Base-by-base conservation (phyloP, 495 filamentous ascomycete species). In the Penicillium atrosanguineum region DNA sequence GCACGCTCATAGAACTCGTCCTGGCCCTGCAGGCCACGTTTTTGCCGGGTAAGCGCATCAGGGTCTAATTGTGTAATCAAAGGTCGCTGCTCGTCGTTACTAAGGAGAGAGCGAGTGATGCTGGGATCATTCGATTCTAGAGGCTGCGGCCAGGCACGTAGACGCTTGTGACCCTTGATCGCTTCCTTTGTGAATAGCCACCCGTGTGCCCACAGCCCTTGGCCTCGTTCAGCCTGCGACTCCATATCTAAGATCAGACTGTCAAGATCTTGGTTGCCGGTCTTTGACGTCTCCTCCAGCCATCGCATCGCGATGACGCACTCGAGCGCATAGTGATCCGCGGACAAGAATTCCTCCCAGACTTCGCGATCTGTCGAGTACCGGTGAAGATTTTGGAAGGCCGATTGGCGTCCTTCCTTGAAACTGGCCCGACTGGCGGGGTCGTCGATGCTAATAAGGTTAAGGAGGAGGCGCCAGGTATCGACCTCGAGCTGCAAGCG, bases 51-150 rank as follows among this genome's bases (percentile, higher is more conserved):
- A 14, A 85, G 76, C 6, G 92, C 89, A 79, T 99, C 94, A 6
- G 95, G 95, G 56, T 99, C 94, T 21, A 99, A 76, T 62, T 96
- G 89, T n/a, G 90, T 95, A 41, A 97, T 79, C 4, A 96, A 62
- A 6, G 81, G 64, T 65, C 83, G 79, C 37, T 84, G 83, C 29
- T 78, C 74, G 25, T 84, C 82, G 4, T 79, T 72, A 44, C 74
- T 80, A 38, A 81, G 65, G 48, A 84, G 77, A 29, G 79, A 77
- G 49, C 78, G 75, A 36, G 80, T 74, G 23, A 85, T 76, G 42
- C 75, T 78, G 36, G 81, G 72, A 39, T 76, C 70, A 51, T 79
- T 75, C 7, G 81, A 85, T 47, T 87, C 86, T 46, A 87, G 73
- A 28, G 79, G 76, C 46, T 83, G 83, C 37, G 85, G 81, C 79